A percentile compares a stretch with the other conserved stretches of the same genome.
Evolutionary conservation across 148 eudicot genomes (phyloP).

Genomic region (Arbutus unedo): DNA sequence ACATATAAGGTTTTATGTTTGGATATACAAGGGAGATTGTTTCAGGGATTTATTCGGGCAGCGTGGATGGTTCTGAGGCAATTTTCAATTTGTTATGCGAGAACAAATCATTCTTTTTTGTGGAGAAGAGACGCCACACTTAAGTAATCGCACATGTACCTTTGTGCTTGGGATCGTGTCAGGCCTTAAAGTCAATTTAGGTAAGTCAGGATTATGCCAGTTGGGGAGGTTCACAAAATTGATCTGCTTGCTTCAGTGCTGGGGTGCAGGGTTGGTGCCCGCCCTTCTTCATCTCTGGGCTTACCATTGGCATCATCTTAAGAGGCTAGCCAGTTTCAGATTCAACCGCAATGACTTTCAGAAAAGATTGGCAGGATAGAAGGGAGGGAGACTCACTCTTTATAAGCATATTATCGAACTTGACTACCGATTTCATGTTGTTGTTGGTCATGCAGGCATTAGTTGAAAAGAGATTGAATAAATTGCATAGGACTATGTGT

Average conservation of each 20-base stretch:
- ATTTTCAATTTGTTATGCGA: background rate
- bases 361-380: background rate
- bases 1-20: background rate
- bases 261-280: background rate
- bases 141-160: too few species aligned
- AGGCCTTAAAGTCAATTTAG: background rate
- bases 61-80: background rate
- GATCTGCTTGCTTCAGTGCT: background rate
- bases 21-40: background rate
- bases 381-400: too few species aligned
- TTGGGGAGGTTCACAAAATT: background rate
- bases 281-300: background rate
- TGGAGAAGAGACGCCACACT: background rate
- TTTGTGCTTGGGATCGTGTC: background rate
- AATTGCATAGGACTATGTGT: background rate
- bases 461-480: background rate
- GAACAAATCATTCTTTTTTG: background rate
- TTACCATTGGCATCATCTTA: background rate
- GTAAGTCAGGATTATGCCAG: background rate
- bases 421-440: slow-evolving; percentile 2
- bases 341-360: background rate
- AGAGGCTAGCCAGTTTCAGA: background rate
- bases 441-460: background rate
- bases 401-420: background rate
- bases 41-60: background rate